Percentiles rank a stretch among this genome's conserved stretches.
Evolutionary conservation across 805 yeast species (phyloP).

Genomic region (Yamadazyma sp.): DNA sequence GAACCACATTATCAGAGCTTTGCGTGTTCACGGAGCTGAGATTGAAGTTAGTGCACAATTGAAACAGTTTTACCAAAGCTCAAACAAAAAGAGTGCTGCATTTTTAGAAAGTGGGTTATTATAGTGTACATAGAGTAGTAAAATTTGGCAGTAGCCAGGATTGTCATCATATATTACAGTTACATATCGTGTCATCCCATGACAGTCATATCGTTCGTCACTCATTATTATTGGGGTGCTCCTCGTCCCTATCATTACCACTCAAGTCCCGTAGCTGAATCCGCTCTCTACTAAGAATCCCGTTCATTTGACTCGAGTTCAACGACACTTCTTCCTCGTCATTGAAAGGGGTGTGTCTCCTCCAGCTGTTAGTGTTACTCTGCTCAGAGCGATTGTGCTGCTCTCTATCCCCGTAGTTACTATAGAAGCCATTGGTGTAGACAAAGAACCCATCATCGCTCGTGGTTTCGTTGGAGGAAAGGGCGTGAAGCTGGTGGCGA

Average conservation of each 20-base stretch:
- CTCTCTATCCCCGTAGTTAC: conserved; percentile 22
- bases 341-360: conserved; percentile 19
- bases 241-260: no score
- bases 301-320: conserved; percentile 14
- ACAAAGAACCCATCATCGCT: conserved; percentile 47
- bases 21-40: neutral
- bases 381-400: conserved; percentile 15
- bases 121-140: conserved; percentile 10
- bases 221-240: no score
- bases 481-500: conserved; percentile 18
- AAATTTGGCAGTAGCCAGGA: no score
- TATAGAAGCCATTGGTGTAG: conserved; percentile 42
- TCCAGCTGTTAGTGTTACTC: conserved; percentile 17
- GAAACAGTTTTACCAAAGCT: conserved; percentile 1
- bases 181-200: no score
- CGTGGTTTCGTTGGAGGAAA: conserved; percentile 22
- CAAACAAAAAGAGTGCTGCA: neutral
- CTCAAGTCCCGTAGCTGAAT: conserved; percentile 12
- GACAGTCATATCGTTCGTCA: no score
- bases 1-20: conserved; percentile 1
- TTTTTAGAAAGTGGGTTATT: conserved; percentile 3
- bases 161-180: no score
- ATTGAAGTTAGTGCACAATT: neutral
- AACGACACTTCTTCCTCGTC: conserved; percentile 18
- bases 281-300: neutral